Conservation (phyloP, 1,284 basidiomycete species). For the Rhodotorula sp. region DNA sequence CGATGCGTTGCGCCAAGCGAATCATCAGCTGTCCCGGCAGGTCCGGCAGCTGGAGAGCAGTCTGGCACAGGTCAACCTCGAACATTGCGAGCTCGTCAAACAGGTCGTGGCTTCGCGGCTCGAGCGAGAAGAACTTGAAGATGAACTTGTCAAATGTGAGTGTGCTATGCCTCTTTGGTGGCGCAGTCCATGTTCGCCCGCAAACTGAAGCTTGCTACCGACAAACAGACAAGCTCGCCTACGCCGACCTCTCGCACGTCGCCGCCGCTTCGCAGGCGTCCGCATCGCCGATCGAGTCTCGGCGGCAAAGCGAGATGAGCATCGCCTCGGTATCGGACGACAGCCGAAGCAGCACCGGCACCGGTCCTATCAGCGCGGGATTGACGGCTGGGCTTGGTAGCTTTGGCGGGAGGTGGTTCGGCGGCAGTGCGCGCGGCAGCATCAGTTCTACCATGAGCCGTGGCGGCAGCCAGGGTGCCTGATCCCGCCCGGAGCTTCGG, state of each 20-base stretch:
- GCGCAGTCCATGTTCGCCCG: background rate
- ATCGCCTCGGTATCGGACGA: conserved; percentile 9
- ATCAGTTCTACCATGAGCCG: conserved; percentile 9
- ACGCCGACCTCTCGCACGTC: conserved; percentile 30
- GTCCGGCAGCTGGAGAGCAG: conserved; percentile 77
- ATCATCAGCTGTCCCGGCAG: conserved; percentile 71
- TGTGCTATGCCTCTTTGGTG: background rate
- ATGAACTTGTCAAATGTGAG: conserved; percentile 73
- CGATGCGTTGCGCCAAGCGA: conserved; percentile 72
- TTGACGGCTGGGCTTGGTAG: background rate
- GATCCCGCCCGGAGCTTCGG: background rate
- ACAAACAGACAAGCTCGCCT: conserved; percentile 38
- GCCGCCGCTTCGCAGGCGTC: conserved; percentile 17
- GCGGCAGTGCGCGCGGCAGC: background rate
- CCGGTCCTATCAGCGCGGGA: background rate
- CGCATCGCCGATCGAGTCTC: conserved; percentile 15
- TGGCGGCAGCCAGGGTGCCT: background rate
- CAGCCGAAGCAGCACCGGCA: background rate
- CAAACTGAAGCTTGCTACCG: background rate
- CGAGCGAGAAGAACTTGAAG: conserved; percentile 83
- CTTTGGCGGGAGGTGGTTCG: conserved; percentile 8
- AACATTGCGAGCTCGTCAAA: conserved; percentile 69
- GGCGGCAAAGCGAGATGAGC: conserved; percentile 22
- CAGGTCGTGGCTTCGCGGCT: conserved; percentile 82
- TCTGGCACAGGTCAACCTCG: conserved; percentile 71